A percentile compares a stretch with the other conserved stretches of the same genome.
Conservation (phyloP, 495 filamentous ascomycete species). For the Margaritispora aquatica region DNA sequence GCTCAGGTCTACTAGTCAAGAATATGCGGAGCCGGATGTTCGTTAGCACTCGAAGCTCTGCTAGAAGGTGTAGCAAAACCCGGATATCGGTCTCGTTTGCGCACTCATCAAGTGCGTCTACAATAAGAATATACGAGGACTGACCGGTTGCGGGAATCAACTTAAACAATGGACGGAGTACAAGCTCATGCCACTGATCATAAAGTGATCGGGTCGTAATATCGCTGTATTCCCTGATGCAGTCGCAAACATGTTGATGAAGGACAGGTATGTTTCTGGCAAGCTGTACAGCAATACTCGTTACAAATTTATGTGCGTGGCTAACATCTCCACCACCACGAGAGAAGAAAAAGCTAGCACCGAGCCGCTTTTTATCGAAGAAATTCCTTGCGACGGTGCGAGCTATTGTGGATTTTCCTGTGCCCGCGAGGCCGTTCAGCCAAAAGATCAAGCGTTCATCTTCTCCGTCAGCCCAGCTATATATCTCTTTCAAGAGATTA, state of each 20-base stretch:
- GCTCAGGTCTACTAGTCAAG: constrained; percentile 29
- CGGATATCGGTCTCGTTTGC: constrained; percentile 17
- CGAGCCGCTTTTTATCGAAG: not conserved
- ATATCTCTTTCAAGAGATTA: constrained; percentile 1
- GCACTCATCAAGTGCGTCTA: constrained; percentile 24
- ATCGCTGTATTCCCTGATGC: not conserved
- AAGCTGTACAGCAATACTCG: constrained; percentile 2
- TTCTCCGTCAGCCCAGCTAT: constrained; percentile 1
- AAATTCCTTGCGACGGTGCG: not conserved
- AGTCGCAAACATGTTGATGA: not conserved
- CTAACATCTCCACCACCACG: constrained; percentile 1
- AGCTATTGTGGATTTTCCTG: not conserved
- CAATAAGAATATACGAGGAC: constrained; percentile 8
- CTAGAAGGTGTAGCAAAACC: constrained; percentile 20
- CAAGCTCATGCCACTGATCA: not conserved
- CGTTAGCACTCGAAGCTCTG: constrained; percentile 16
- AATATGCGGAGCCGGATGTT: constrained; percentile 14
- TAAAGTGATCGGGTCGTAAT: not conserved
- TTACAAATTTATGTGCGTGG: constrained; percentile 1
- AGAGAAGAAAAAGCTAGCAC: constrained; percentile 5
- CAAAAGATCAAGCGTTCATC: constrained; percentile 1
- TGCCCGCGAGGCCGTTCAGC: not conserved
- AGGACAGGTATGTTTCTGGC: not conserved
- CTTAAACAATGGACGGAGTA: not conserved
- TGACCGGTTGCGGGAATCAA: not conserved